Evolutionary conservation across 768 basidiomycete species (phyloP), one percentile per base, ranked within the genome.

Genomic region (Tulasnella sp.): DNA sequence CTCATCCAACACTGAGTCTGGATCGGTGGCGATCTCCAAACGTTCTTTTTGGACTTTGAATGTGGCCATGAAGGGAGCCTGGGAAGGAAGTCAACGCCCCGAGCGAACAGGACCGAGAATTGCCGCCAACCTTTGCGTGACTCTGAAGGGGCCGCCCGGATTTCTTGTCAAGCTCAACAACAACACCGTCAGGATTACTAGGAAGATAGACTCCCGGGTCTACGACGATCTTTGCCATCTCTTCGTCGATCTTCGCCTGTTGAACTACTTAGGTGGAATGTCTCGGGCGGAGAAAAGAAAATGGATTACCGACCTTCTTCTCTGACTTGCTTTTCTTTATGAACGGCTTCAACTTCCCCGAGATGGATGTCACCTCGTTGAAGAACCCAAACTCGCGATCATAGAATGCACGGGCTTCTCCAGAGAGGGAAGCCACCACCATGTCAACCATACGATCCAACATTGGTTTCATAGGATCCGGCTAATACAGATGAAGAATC

Each of bases 21-120:
- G 82, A 66, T 92, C 79, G 10, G 77, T 76, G 61, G 82, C 74
- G 21, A 90, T 71, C 21, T 82, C 78, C 22, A 84, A 68, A 4
- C 80, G 76, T 63, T 92, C 85, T 69, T 97, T 94, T 59, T 88
- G 81, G 22, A 99, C 96, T 75, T 94, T 96, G 78, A 99, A 99
- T 0, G 94, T 97, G 0, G 96, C 96, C 96, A 99, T 98, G 75
- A 99, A 99, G 0, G 96, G 96, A 9, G 96, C 93, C 92, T 97
- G 60, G 2, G n/a, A 30, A 34, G 45, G 34, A 9, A 42, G 10
- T 19, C 19, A 27, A 17, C 34, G 11, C 21, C 9, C 2, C n/a
- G 15, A n/a, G 2, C 31, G 25, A 21, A 22, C 29, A 21, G 12
- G 31, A n/a, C 1, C 17, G 2, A 21, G 27, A 15, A 29, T 38